phyloP scores from a whole-genome alignment of 2,329 filamentous ascomycete species.

The Setomelanomma holmii region DNA sequence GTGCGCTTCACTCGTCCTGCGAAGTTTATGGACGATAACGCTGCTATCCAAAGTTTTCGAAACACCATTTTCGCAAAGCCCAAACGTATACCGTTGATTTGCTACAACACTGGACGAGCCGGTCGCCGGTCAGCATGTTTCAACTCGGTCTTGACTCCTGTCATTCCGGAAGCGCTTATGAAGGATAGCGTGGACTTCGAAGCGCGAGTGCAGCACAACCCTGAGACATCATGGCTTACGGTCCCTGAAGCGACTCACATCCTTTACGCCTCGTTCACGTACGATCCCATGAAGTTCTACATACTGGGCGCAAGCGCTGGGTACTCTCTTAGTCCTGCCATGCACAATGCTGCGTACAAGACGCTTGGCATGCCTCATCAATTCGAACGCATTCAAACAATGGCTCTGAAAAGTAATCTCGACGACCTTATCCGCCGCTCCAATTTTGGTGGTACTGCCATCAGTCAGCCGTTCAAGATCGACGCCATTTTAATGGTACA shows the following conservation, averaged over 20 bases:
- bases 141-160: conserved; percentile 69
- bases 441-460: conserved; percentile 73
- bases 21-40: conserved; percentile 65
- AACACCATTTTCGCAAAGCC: conserved; percentile 56
- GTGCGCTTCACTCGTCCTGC: conserved; percentile 68
- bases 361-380: conserved; percentile 72
- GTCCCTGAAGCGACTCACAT: conserved; percentile 69
- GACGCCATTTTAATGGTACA: conserved; percentile 70
- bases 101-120: conserved; percentile 68
- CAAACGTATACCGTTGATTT: conserved; percentile 62
- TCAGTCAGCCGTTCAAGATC: conserved; percentile 77
- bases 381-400: conserved; percentile 68
- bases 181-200: conserved; percentile 39
- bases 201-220: conserved; percentile 42
- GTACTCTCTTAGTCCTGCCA: conserved; percentile 76
- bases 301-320: conserved; percentile 77
- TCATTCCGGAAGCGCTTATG: conserved; percentile 59
- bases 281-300: conserved; percentile 74
- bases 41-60: conserved; percentile 65
- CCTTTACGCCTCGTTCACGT: conserved; percentile 70
- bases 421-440: conserved; percentile 67
- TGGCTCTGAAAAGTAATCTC: conserved; percentile 64
- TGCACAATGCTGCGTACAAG: conserved; percentile 75
- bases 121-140: conserved; percentile 71
- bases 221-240: conserved; percentile 61